Conservation (phyloP, 768 basidiomycete species). For the Suillus clintonianus region DNA sequence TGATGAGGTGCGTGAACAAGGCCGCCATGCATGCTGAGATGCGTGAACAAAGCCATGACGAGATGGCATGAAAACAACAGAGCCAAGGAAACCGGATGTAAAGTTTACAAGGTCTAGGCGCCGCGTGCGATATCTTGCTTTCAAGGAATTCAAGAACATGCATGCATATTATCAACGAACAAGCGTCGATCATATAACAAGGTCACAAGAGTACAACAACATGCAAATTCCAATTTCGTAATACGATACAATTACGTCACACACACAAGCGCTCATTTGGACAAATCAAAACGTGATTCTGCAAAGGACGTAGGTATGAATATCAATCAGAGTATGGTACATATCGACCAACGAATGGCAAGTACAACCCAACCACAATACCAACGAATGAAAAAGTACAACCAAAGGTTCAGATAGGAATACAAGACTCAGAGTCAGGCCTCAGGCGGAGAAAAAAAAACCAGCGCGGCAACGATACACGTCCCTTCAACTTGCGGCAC, state of each 20-base stretch:
- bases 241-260: not conserved
- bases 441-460: too few species aligned
- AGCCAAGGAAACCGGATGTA: not conserved
- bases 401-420: not conserved
- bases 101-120: not conserved
- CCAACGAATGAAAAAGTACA: not conserved
- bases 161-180: not conserved
- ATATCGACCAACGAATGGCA: not conserved
- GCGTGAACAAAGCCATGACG: not conserved
- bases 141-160: not conserved
- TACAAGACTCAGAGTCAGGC: not conserved
- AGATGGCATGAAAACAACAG: not conserved
- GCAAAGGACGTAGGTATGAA: not conserved
- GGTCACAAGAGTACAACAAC: not conserved
- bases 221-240: not conserved
- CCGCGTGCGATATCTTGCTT: too few species aligned
- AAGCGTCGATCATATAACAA: not conserved
- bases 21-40: not conserved
- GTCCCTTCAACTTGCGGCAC: too few species aligned
- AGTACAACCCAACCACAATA: too few species aligned
- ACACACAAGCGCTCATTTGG: not conserved
- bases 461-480: too few species aligned
- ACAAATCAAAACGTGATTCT: not conserved
- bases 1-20: not conserved
- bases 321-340: not conserved